Evolutionary conservation across 108 stramenopile genomes (phyloP), one percentile per base, ranked within the genome.

Genomic region (Fragilaria crotonensis): DNA sequence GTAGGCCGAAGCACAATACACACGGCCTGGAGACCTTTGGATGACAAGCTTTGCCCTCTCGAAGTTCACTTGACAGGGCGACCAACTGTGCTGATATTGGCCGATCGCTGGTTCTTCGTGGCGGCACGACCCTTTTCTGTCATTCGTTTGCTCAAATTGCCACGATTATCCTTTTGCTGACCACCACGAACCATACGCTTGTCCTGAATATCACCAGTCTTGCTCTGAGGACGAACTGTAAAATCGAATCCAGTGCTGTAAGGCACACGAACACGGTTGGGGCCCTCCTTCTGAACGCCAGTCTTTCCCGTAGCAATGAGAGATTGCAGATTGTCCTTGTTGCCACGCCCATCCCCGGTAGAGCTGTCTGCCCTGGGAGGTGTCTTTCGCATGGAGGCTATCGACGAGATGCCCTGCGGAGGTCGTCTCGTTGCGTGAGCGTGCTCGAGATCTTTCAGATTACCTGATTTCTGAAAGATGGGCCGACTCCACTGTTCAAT

Each of bases 401-500:
- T 46, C 22, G 60, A 48, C 25, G 70, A 59, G 5, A 48, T 62
- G 26, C 60, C 60, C 54, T 57, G 54, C 50, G 66, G 62, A 14
- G 73, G 72, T 20, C 77, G 52, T 50, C 92, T 74, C 29, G 64
- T 56, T 47, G 78, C 72, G 14, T 84, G 84, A 4, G 73, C 82
- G 30, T 71, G 76, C 60, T 84, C 87, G 67, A 93, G 68, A 62
- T 91, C 88, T 31, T 76, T 54, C 76, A 89, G 77, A 64, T 95
- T 89, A 0, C 86, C 90, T n/a, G 83, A 84, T 74, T 95, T 95
- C 60, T 86, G 75, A 73, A 93, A 93, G 45, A 95, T 93, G 21
- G 81, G 89, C 7, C 95, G 77, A 63, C 81, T 83, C 95, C 95
- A 95, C 61, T 85, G 83, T 54, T 95, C 91, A 62, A 95, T 93